Evolutionary conservation across 2,329 filamentous ascomycete genomes (phyloP).

Genomic region (Cladorrhinum sp.): DNA sequence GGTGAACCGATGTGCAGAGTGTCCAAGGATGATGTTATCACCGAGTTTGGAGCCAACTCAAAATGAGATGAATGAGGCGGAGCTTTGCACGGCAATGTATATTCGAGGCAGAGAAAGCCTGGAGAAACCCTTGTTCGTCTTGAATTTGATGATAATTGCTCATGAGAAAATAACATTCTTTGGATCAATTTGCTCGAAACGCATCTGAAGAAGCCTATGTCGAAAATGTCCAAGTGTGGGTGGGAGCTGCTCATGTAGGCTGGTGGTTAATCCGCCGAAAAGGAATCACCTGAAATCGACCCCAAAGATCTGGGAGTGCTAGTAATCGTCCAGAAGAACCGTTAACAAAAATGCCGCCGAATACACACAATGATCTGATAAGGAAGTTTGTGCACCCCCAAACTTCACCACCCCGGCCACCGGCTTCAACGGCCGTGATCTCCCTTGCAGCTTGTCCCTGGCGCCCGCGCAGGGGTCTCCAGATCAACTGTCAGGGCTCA

Average conservation of each 20-base stretch:
- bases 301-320: neutral
- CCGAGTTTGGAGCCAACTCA: neutral
- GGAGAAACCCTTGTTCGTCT: neutral
- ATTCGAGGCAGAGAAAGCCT: neutral
- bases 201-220: neutral
- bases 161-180: neutral
- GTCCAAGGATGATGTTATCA: neutral
- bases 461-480: slow-evolving; percentile 4
- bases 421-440: slow-evolving; percentile 13
- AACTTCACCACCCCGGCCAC: neutral
- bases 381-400: slow-evolving; percentile 1
- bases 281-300: neutral
- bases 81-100: neutral
- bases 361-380: neutral
- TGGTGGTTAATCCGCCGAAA: neutral
- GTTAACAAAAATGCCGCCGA: neutral
- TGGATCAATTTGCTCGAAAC: neutral
- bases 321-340: neutral
- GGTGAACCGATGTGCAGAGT: neutral
- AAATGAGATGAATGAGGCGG: neutral
- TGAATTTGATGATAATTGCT: neutral
- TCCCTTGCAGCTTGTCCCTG: slow-evolving; percentile 19
- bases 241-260: neutral
- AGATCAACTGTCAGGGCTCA: slow-evolving; percentile 1
- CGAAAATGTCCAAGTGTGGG: neutral